Base-by-base conservation (phyloP, 805 yeast species). In the Yueomyces sp. region DNA sequence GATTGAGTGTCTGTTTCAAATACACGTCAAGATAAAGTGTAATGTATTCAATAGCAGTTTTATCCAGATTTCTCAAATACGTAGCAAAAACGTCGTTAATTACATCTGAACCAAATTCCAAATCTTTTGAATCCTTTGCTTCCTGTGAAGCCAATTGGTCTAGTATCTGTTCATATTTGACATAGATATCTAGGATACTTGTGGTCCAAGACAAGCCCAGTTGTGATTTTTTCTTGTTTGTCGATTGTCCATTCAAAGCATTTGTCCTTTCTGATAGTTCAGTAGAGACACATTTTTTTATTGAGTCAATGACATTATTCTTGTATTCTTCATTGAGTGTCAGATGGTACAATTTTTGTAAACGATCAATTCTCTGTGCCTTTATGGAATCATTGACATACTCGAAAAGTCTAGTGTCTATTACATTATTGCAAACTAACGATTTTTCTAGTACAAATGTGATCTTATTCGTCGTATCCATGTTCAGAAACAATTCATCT, bases 171-270 rank as follows among this genome's bases (percentile, higher is more conserved):
- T 71, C 73, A 51, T 75, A 76, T 45, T 74, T 75, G 4, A 63
- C 64, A 49, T 74, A 79, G 45, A 76, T 63, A 8, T 56, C 59
- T 8, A 84, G 56, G 3, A 84, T 69, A 30, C 72, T 66, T 39
- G 74, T 74, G 7, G 84, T 72, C 90, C 94, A 87, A 43, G 68
- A 67, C 3, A 75, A 68, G 0, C 94, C 92, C 50, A 42, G 67
- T 63, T 6, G 79, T 60, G 45, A 71, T 62, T 40, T 54, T 51
- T 54, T 70, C 64, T 50, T 66, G 51, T 42, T 44, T 34, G 5
- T 34, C 11, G 34, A 8, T 6, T 7, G 8, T 9, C 5, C 37
- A 36, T 38, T 45, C 6, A 43, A 41, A 36, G 51, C 53, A 38
- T 46, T 44, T 29, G 38, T 33, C 9, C 51, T 45, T 26, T 45